Evolutionary conservation across 2,329 filamentous ascomycete species (phyloP).

Genomic region (Drechslera avenae): DNA sequence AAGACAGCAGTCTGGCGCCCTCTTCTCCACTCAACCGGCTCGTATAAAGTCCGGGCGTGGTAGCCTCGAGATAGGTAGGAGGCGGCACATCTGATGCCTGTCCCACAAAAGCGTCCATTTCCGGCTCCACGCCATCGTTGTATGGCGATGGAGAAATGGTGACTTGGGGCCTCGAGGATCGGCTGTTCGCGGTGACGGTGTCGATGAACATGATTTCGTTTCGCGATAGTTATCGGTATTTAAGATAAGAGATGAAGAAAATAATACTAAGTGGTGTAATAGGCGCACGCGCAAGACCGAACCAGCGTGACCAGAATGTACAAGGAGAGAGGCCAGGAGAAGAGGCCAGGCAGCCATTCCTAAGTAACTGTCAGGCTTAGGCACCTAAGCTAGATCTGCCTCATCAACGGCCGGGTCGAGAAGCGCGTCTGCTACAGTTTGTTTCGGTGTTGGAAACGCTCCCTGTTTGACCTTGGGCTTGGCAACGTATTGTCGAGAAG

Average conservation of each 20-base stretch:
- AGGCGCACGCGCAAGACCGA: constrained; percentile 1
- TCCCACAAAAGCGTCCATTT: constrained; percentile 33
- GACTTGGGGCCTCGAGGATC: constrained; percentile 26
- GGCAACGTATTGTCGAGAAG: not conserved
- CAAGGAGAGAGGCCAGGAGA: constrained; percentile 8
- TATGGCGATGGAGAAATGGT: constrained; percentile 23
- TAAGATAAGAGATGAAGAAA: not conserved
- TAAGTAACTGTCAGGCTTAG: constrained; percentile 18
- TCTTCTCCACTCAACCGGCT: constrained; percentile 37
- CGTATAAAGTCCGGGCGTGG: constrained; percentile 40
- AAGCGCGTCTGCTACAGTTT: constrained; percentile 27
- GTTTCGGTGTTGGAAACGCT: constrained; percentile 36
- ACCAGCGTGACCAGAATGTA: constrained; percentile 7
- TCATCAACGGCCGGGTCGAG: constrained; percentile 8
- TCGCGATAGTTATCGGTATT: not conserved
- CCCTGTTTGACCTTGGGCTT: constrained; percentile 28
- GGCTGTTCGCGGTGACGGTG: constrained; percentile 38
- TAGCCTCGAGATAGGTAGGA: constrained; percentile 43
- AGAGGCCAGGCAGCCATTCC: constrained; percentile 20
- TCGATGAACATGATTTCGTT: constrained; percentile 39
- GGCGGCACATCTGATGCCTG: constrained; percentile 23
- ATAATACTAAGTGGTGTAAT: constrained; percentile 4
- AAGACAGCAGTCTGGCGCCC: constrained; percentile 33
- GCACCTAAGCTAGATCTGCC: constrained; percentile 20
- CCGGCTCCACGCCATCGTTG: constrained; percentile 28